phyloP scores from a whole-genome alignment of 495 filamentous ascomycete genomes.

The Penicillium parvum region DNA sequence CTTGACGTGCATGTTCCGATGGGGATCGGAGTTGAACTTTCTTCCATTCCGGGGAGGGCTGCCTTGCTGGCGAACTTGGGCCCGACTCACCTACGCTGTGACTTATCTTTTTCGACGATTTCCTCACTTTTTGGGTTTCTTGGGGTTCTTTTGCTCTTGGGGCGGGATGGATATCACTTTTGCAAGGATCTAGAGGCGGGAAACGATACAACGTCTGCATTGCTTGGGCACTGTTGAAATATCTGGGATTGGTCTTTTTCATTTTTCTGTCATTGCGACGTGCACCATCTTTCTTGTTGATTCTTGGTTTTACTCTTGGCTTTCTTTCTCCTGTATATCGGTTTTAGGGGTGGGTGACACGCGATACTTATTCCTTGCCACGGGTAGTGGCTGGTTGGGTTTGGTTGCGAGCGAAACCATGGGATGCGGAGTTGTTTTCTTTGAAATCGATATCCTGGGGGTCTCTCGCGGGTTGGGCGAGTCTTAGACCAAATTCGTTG shows the following conservation, averaged over 20 bases:
- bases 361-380: slow-evolving; percentile 33
- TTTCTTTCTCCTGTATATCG: slow-evolving; percentile 42
- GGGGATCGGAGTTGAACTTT: slow-evolving; percentile 37
- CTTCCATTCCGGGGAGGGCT: slow-evolving; percentile 26
- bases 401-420: slow-evolving; percentile 42
- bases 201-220: slow-evolving; percentile 55
- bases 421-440: slow-evolving; percentile 42
- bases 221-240: slow-evolving; percentile 44
- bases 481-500: slow-evolving; percentile 36
- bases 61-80: slow-evolving; percentile 27
- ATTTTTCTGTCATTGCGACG: slow-evolving; percentile 13
- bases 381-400: slow-evolving; percentile 29
- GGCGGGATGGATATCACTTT: slow-evolving; percentile 39
- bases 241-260: slow-evolving; percentile 33
- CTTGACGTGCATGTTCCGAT: slow-evolving; percentile 34
- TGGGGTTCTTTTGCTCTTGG: slow-evolving; percentile 29
- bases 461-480: slow-evolving; percentile 31
- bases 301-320: slow-evolving; percentile 21
- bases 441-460: slow-evolving; percentile 37
- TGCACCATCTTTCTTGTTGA: slow-evolving; percentile 15
- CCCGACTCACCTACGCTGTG: slow-evolving; percentile 28
- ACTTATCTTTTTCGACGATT: slow-evolving; percentile 27
- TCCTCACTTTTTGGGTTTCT: slow-evolving; percentile 31
- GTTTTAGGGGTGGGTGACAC: slow-evolving; percentile 34
- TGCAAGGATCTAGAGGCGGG: slow-evolving; percentile 49